Conservation (phyloP, 805 yeast genomes). For the Zygosaccharomyces kombuchaensis region DNA sequence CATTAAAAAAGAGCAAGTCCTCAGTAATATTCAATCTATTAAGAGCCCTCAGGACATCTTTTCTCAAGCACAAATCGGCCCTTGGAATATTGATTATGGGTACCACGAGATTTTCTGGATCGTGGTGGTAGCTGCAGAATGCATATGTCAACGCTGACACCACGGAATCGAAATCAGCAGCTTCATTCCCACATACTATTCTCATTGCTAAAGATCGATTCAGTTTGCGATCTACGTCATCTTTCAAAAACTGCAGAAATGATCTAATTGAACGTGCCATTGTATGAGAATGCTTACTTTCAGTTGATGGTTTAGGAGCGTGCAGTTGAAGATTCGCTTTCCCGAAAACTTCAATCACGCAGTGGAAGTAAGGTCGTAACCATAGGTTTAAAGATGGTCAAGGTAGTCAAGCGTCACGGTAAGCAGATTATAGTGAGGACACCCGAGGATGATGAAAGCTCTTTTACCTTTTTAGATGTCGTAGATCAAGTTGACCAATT, state of each 20-base stretch:
- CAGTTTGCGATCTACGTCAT: conserved; percentile 6
- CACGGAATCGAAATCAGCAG: conserved; percentile 87
- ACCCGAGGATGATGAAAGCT: conserved; percentile 16
- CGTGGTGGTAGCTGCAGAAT: conserved; percentile 34
- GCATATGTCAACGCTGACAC: conserved; percentile 72
- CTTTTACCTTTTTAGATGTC: conserved; percentile 26
- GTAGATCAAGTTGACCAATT: conserved; percentile 30
- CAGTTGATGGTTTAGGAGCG: not conserved
- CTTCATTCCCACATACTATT: conserved; percentile 61
- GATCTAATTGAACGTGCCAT: conserved; percentile 13
- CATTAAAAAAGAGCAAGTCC: conserved; percentile 55
- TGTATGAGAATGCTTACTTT: not conserved
- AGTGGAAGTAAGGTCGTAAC: not conserved
- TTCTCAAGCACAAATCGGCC: conserved; percentile 61
- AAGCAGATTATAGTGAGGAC: conserved; percentile 26
- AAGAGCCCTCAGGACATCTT: conserved; percentile 62
- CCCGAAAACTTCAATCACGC: not conserved
- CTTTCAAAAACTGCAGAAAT: conserved; percentile 13
- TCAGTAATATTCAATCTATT: conserved; percentile 42
- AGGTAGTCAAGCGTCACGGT: conserved; percentile 14
- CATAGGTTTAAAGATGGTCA: conserved; percentile 18
- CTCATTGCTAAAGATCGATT: conserved; percentile 4
- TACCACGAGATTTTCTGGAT: conserved; percentile 38
- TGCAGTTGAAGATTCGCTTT: not conserved
- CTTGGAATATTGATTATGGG: conserved; percentile 75